A percentile compares a stretch with the other conserved stretches of the same genome.
These are phyloP conservation scores for Cornus florida DNA, from an alignment of 148 eudicot species.

Conservation along the genomic window DNA sequence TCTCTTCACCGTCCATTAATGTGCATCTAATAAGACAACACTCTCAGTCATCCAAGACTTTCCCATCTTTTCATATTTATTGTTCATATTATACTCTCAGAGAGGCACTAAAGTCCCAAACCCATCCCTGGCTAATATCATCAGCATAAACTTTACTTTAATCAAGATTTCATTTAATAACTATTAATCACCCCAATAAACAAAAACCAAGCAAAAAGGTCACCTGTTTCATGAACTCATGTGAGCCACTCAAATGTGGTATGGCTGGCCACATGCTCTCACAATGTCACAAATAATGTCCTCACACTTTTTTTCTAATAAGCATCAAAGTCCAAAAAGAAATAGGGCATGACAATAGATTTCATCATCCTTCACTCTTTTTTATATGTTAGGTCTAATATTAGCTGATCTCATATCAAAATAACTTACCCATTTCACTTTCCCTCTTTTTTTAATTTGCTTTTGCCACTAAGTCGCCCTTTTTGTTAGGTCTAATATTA, in stretches of 20 bases:
- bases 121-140: constrained; percentile 21
- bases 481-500: neutral
- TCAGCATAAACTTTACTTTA: constrained; percentile 13
- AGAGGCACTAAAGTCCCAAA: too few relatives aligned
- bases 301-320: constrained; percentile 10
- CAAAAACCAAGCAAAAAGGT: constrained; percentile 13
- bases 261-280: constrained; percentile 60
- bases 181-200: constrained; percentile 30
- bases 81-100: neutral
- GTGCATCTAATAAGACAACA: neutral
- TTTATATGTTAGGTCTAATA: neutral
- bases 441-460: too few relatives aligned
- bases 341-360: constrained; percentile 37
- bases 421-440: too few relatives aligned
- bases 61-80: constrained; percentile 19
- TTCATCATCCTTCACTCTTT: constrained; percentile 28
- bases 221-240: constrained; percentile 33
- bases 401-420: too few relatives aligned
- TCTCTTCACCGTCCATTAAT: constrained; percentile 26
- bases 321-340: neutral
- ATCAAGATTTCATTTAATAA: constrained; percentile 7
- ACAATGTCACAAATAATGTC: constrained; percentile 26
- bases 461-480: constrained; percentile 3
- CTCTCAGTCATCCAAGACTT: neutral
- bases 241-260: constrained; percentile 36